A percentile compares a stretch with the other conserved stretches of the same genome.
Conservation (phyloP, 2,329 filamentous ascomycete genomes). For the Dothistroma septosporum region DNA sequence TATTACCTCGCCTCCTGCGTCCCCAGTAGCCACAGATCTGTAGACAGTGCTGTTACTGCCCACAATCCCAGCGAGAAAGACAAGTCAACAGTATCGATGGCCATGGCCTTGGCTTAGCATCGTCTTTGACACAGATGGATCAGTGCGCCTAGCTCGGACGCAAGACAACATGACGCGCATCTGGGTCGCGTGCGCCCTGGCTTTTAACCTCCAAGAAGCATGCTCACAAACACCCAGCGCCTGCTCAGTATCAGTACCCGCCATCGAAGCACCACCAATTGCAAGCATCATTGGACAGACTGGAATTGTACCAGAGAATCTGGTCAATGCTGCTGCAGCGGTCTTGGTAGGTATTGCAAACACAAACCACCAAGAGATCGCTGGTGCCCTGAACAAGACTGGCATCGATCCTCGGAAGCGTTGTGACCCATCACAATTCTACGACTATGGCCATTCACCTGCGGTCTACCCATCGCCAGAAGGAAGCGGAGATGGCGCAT, state of each 20-base stretch:
- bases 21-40: no score
- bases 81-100: background rate
- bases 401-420: conserved; percentile 12
- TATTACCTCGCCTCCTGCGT: no score
- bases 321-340: conserved; percentile 12
- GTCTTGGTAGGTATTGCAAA: conserved; percentile 14
- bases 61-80: no score
- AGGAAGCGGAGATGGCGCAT: conserved; percentile 26
- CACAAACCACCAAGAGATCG: conserved; percentile 10
- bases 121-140: background rate
- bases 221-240: background rate
- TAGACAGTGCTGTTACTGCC: no score
- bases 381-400: conserved; percentile 10
- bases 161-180: background rate
- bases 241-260: background rate
- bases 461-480: conserved; percentile 30
- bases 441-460: conserved; percentile 30
- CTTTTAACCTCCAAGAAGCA: background rate
- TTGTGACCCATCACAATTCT: conserved; percentile 25
- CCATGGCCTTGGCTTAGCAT: background rate
- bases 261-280: conserved; percentile 8
- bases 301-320: conserved; percentile 14
- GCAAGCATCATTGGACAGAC: conserved; percentile 11
- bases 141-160: background rate
- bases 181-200: background rate